phyloP scores from a whole-genome alignment of 352 stramenopile genomes.

The Phytophthora brassicae region DNA sequence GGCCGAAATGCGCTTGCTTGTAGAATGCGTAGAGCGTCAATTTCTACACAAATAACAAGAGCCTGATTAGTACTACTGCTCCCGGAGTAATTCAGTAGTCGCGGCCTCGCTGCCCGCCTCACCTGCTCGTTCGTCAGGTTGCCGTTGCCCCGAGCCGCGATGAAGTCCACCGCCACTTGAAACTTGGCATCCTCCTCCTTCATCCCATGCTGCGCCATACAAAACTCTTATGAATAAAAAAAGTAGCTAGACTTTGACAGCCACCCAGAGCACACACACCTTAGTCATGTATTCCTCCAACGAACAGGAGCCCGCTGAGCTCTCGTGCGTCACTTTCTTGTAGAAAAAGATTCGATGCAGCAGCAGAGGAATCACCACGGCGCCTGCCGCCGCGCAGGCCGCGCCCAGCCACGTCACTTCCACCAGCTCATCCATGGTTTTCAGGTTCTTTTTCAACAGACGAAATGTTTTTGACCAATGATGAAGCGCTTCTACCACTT shows the following conservation, averaged over 20 bases:
- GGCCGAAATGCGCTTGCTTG: conserved; percentile 74
- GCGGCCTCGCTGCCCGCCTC: not conserved
- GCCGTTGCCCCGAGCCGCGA: conserved; percentile 41
- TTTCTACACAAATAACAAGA: conserved; percentile 35
- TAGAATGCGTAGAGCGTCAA: conserved; percentile 82
- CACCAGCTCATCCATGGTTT: too few species aligned
- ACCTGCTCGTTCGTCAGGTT: conserved; percentile 75
- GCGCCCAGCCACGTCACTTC: conserved; percentile 45
- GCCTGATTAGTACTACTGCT: too few species aligned
- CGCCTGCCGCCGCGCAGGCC: conserved; percentile 31
- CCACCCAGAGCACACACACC: conserved; percentile 14
- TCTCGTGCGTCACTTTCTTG: conserved; percentile 32
- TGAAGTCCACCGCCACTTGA: conserved; percentile 71
- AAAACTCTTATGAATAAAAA: conserved; percentile 2
- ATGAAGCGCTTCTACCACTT: conserved; percentile 7
- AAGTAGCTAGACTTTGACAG: too few species aligned
- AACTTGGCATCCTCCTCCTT: conserved; percentile 66
- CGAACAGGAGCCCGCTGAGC: conserved; percentile 39
- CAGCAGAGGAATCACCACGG: conserved; percentile 49
- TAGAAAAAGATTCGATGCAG: conserved; percentile 58
- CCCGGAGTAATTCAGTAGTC: too few species aligned
- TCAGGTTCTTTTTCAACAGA: too few species aligned
- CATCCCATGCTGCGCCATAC: conserved; percentile 50
- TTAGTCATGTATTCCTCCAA: conserved; percentile 62
- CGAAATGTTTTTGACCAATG: conserved; percentile 11